Evolutionary conservation across 2,329 filamentous ascomycete genomes (phyloP).

Genomic region (Neurospora sp.): DNA sequence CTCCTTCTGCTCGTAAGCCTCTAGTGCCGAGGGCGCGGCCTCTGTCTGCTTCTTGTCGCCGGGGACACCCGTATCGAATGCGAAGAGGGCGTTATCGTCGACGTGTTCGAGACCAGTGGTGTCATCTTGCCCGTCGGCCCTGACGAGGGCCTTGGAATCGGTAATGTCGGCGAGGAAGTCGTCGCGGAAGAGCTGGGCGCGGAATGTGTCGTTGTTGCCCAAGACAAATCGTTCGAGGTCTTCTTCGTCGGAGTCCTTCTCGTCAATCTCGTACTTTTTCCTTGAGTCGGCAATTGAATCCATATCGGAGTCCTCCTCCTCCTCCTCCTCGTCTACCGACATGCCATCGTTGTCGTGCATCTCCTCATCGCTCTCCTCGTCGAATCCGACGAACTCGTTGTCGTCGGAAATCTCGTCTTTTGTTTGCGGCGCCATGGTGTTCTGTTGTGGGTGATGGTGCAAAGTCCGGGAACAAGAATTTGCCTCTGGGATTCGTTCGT

Average conservation of each 20-base stretch:
- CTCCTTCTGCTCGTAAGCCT: conserved; percentile 6
- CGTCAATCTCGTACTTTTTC: conserved; percentile 23
- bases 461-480: neutral
- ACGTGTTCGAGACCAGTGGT: conserved; percentile 27
- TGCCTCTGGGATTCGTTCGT: neutral
- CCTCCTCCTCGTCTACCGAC: conserved; percentile 9
- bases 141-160: conserved; percentile 13
- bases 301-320: conserved; percentile 22
- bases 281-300: conserved; percentile 3
- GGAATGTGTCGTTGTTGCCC: conserved; percentile 76
- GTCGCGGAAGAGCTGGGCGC: conserved; percentile 55
- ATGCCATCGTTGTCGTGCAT: conserved; percentile 9
- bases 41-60: conserved; percentile 12
- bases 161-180: conserved; percentile 42
- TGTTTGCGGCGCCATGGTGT: conserved; percentile 12
- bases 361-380: conserved; percentile 9
- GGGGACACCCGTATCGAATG: conserved; percentile 59
- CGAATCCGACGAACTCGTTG: conserved; percentile 17
- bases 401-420: conserved; percentile 18
- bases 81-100: conserved; percentile 76
- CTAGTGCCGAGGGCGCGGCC: conserved; percentile 8
- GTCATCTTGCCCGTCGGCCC: conserved; percentile 6
- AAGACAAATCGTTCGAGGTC: conserved; percentile 84
- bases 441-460: neutral
- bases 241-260: conserved; percentile 74